Percentiles rank a stretch among this genome's conserved stretches.
phyloP scores from a whole-genome alignment of 805 yeast genomes.

The Wickerhamiella lipophila region DNA sequence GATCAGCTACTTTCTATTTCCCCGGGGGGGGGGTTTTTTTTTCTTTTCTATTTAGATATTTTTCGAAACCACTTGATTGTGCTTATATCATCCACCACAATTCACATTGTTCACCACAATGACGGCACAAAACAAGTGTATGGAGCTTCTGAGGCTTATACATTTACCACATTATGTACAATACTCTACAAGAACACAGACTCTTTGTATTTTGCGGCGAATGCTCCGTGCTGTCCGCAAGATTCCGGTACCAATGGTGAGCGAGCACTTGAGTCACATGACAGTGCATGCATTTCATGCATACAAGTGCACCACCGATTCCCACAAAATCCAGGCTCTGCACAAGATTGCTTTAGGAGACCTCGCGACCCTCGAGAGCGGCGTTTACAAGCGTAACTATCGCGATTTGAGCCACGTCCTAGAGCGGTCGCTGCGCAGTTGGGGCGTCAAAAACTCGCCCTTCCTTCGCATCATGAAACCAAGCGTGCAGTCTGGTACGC shows the following conservation, averaged over 20 bases:
- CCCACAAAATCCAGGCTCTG: slow-evolving; percentile 14
- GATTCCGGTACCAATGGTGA: slow-evolving; percentile 1
- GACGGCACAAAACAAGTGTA: background rate
- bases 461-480: slow-evolving; percentile 10
- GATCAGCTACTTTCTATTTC: too few relatives aligned
- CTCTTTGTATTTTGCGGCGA: background rate
- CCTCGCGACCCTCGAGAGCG: slow-evolving; percentile 11
- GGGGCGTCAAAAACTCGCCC: slow-evolving; percentile 17
- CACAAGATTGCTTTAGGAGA: slow-evolving; percentile 13
- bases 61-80: too few relatives aligned
- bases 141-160: background rate
- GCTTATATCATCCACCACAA: background rate
- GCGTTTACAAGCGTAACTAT: slow-evolving; percentile 11
- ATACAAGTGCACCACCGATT: slow-evolving; percentile 18
- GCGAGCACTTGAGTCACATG: slow-evolving; percentile 9
- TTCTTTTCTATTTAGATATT: too few relatives aligned
- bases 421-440: slow-evolving; percentile 13
- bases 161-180: slow-evolving; percentile 2
- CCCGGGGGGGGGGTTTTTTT: too few relatives aligned
- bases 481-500: background rate
- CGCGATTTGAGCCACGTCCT: slow-evolving; percentile 15
- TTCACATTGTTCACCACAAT: background rate
- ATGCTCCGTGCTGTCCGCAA: background rate
- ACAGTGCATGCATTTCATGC: slow-evolving; percentile 14
- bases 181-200: background rate